phyloP scores from a whole-genome alignment of 1,139 yeast genomes.

The Wickerhamomyces sp. region DNA sequence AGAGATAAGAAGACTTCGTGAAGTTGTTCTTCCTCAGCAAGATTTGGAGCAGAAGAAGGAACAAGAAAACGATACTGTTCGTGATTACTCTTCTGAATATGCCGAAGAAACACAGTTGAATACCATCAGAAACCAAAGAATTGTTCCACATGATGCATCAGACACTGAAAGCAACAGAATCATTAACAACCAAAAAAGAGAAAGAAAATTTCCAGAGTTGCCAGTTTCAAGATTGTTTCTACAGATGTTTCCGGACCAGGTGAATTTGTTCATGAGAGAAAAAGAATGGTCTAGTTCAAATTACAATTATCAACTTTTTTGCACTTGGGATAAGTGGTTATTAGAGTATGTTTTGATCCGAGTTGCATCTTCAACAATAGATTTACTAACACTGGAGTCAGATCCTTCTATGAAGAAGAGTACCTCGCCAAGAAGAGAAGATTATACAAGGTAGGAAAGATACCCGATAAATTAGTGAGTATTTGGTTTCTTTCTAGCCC shows the following conservation, averaged over 20 bases:
- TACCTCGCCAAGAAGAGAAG: no score
- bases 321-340: constrained; percentile 4
- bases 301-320: constrained; percentile 1
- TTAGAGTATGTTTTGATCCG: background rate
- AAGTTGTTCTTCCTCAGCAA: background rate
- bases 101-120: constrained; percentile 5
- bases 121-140: constrained; percentile 5
- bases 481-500: no score
- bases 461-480: background rate
- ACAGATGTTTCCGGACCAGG: constrained; percentile 3
- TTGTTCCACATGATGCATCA: background rate
- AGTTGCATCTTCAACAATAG: no score
- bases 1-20: background rate
- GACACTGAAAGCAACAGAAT: background rate
- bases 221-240: constrained; percentile 5
- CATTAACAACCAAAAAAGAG: no score
- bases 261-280: constrained; percentile 1
- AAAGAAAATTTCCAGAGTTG: background rate
- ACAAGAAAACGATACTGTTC: background rate
- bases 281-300: constrained; percentile 1
- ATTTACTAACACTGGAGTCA: no score
- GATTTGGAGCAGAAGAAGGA: background rate
- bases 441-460: background rate
- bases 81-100: constrained; percentile 1
- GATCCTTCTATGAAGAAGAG: no score